Evolutionary conservation across 169 alveolate genomes (phyloP), one percentile per base, ranked within the genome.

Genomic region (Perkinsus olseni): DNA sequence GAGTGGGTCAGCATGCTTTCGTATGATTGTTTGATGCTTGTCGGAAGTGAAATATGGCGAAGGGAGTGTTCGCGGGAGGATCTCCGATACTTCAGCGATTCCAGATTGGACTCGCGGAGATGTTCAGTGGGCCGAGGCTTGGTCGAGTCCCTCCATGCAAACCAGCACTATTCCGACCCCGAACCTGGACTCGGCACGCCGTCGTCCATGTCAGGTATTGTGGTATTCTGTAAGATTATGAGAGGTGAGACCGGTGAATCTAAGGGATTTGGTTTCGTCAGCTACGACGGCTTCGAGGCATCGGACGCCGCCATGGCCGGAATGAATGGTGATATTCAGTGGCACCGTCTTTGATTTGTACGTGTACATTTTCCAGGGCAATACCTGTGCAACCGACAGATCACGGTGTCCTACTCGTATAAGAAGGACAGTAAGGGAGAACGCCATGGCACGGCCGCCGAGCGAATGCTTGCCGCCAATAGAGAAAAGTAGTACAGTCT

Each of bases 231-330:
- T 28, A 95, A 98, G 97, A 96, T 99, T 74, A 98, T 98, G 97
- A 96, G 99, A 91, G 99, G 98, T 38, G 99, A 97, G 95, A 96
- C 99, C 74, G 98, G 98, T 39, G 95, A 95, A 90, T 98, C 99
- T 37, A 98, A 98, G 92, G 98, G 99, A 48, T 98, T 97, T 96
- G 99, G 99, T 0, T 99, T 99, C 93, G 99, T 99, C 37, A 97
- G 99, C 92, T 99, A 96, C 96, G 99, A 99, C 96, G 98, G 98
- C 95, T 99, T 99, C 96, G 99, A 99, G 94, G 97, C 99, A 38
- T 98, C 99, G 74, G 99, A 99, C 96, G 97, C 98, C n/a, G 99
- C 99, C 20, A 97, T 99, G 82, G 98, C 98, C 91, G 98, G 99
- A 38, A 98, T 99, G 99, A 98, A 98, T 94, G 50, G 50, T 40